Evolutionary conservation across 2,329 filamentous ascomycete species (phyloP), one percentile per base, ranked within the genome.

Genomic region (Aspergillus ustus): DNA sequence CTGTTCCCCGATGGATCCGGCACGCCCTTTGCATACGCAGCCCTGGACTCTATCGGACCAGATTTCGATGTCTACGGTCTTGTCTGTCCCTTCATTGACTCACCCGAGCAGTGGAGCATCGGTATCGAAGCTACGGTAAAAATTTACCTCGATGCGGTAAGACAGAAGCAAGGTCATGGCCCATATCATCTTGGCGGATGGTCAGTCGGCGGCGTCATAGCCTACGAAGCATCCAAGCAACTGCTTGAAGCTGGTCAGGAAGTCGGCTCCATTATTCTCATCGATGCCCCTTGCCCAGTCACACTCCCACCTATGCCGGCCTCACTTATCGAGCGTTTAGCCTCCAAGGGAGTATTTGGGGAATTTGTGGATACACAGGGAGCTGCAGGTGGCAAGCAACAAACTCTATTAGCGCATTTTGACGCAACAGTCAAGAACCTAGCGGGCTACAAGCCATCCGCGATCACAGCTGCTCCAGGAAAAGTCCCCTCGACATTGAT

Each of bases 121-220:
- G 62, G 60, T 7, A 54, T 77, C 28, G 53, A 67, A 17, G 63
- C 66, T 3, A 53, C 75, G 2, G 63, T 69, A 0, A 48, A 52
- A 2, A 56, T 54, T 17, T 80, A 72, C 57, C 29, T 76, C 15
- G 50, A 40, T 6, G 77, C 78, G 44, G 70, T 81, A 48, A 73
- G 71, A 6, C 72, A 70, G 8, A 68, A 74, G n/a, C 75, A 81
- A 60, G 71, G 77, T 2, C 65, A 71, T 6, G 75, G 75, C 0
- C 86, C 87, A 0, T 90, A 90, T 73, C 80, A 82, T 40, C 72
- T 91, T 1, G 83, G 85, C 6, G 89, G 89, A 20, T 91, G 88
- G 89, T 89, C 85, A 22, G 88, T 87, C 1, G 89, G 89, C 9
- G 89, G 89, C 43, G 85, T 90, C 40, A 86, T 87, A 58, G 87